Base-by-base conservation (phyloP, 148 eudicot species). In the Arbutus unedo region DNA sequence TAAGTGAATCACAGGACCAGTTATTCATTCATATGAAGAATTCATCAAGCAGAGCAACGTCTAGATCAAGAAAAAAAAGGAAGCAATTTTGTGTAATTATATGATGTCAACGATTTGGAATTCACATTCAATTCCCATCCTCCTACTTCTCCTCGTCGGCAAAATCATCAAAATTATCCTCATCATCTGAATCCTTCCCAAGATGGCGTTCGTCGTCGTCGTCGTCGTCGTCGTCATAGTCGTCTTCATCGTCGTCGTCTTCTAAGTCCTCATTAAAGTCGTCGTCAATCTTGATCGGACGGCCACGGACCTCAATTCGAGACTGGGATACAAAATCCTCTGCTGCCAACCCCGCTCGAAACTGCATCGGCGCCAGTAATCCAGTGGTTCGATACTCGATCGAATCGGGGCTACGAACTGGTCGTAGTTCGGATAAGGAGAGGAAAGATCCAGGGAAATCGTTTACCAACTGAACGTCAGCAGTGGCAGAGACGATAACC, bases 231-330 rank as follows among this genome's bases (percentile, higher is more conserved):
- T n/a, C 74, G 3, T 41, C 18, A 4, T 70, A 48, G 4, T 41
- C 38, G 10, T 41, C 45, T 41, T 14, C 74, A 23, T 8, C 53
- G 53, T 45, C 77, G 11, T 11, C 56, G 44, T 48, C n/a, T n/a
- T n/a, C n/a, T n/a, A n/a, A n/a, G n/a, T n/a, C 51, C 41, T 45
- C n/a, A n/a, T 16, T 14, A n/a, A 4, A 16, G 13, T 71, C 49
- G n/a, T 43, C 74, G 48, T 43, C 74, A 16, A 9, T 48, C 38
- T 21, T 49, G 18, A 48, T 11, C 77, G 77, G 55, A 74, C 77
- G 55, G 38, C 75, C 76, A 73, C 77, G 77, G 77, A 4, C 54
- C 54, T 74, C 77, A 10, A 74, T n/a, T 21, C 55, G 25, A 72
- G 51, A 19, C 76, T 45, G 54, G 5, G 25, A 10, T 8, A 1